These are phyloP conservation scores for Gymnopilus dilepis DNA, from an alignment of 768 basidiomycete species.

Conservation along the genomic window DNA sequence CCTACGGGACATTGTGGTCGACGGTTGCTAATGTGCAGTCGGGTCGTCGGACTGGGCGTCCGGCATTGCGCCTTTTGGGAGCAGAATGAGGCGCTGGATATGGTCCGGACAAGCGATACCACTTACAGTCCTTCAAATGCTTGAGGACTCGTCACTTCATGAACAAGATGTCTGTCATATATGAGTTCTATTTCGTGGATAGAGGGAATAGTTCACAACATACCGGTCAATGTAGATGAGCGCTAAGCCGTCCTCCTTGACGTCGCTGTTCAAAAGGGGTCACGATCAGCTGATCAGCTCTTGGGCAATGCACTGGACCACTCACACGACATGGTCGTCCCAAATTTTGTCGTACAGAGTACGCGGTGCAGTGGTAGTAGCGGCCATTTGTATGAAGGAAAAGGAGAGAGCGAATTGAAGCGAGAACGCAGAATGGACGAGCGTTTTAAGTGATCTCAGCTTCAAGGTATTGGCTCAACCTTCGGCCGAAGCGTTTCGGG, in stretches of 20 bases:
- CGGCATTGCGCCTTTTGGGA: constrained; percentile 64
- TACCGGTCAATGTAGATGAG: constrained; percentile 86
- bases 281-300: constrained; percentile 19
- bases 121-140: constrained; percentile 86
- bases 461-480: constrained; percentile 18
- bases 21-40: constrained; percentile 91
- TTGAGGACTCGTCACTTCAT: constrained; percentile 94
- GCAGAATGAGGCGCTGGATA: constrained; percentile 21
- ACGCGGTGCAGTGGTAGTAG: constrained; percentile 59
- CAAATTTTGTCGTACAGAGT: constrained; percentile 98
- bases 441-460: constrained; percentile 23
- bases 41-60: constrained; percentile 77
- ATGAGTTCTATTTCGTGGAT: constrained; percentile 10
- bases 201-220: constrained; percentile 18
- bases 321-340: constrained; percentile 95
- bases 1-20: constrained; percentile 88
- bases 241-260: constrained; percentile 76
- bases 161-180: constrained; percentile 63
- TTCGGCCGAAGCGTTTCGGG: constrained; percentile 30
- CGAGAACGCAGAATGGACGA: constrained; percentile 5
- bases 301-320: constrained; percentile 15
- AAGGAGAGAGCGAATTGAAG: constrained; percentile 9
- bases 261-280: constrained; percentile 50
- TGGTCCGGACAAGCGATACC: not conserved
- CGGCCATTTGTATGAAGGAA: constrained; percentile 40